Evolutionary conservation across 495 filamentous ascomycete species (phyloP).

Genomic region (Hypomontagnella monticulosa): DNA sequence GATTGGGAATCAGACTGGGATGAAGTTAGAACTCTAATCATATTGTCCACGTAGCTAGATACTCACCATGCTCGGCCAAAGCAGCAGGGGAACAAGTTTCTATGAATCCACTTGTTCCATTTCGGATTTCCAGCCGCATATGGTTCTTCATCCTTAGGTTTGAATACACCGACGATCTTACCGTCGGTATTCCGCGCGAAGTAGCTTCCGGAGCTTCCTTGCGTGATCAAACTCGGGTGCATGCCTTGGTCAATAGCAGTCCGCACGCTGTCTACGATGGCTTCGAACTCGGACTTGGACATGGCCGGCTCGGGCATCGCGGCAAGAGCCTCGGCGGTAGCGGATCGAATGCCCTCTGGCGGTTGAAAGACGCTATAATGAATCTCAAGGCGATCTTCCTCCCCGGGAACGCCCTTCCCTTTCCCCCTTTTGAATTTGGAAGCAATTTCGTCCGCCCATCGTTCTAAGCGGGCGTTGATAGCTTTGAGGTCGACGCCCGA

Average conservation of each 20-base stretch:
- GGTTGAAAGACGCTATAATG: conserved; percentile 96
- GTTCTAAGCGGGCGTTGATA: conserved; percentile 94
- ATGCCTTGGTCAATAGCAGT: conserved; percentile 89
- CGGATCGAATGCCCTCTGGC: conserved; percentile 81
- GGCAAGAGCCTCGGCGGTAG: conserved; percentile 78
- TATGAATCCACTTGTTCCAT: conserved; percentile 96
- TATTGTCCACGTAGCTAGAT: neutral
- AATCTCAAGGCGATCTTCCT: conserved; percentile 92
- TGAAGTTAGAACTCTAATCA: conserved; percentile 10
- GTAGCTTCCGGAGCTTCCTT: conserved; percentile 97
- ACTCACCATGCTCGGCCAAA: conserved; percentile 88
- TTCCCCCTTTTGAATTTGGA: conserved; percentile 91
- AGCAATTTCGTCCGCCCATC: conserved; percentile 98
- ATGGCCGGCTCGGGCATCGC: conserved; percentile 62
- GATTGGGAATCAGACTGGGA: conserved; percentile 85
- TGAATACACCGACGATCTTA: conserved; percentile 97
- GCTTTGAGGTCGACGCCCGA: conserved; percentile 98
- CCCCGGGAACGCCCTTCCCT: conserved; percentile 74
- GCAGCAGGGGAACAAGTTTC: conserved; percentile 95
- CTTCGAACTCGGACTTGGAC: conserved; percentile 84
- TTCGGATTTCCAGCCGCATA: conserved; percentile 93
- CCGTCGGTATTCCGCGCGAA: conserved; percentile 92
- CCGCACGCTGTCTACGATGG: conserved; percentile 87
- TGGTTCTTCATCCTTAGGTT: conserved; percentile 98
- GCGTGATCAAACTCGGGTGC: conserved; percentile 94